Conservation (phyloP, 495 filamentous ascomycete species). For the Hypoxylon perforatum region DNA sequence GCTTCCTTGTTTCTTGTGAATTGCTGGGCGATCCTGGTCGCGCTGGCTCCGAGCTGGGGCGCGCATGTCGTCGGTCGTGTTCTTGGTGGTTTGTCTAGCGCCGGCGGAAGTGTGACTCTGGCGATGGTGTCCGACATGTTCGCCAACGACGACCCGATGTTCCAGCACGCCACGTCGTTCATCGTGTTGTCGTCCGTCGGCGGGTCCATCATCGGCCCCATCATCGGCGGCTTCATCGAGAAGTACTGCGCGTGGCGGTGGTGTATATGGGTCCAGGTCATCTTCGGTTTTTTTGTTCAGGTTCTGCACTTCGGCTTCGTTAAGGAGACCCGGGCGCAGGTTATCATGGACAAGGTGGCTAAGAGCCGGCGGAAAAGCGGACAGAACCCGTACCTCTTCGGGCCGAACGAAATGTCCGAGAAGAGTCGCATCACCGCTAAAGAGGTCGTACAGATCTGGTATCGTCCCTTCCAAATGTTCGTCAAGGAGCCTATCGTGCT, state of each 20-base stretch:
- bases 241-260: slow-evolving; percentile 41
- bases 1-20: slow-evolving; percentile 68
- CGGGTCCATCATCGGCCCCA: slow-evolving; percentile 58
- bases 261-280: slow-evolving; percentile 45
- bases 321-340: slow-evolving; percentile 54
- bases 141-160: slow-evolving; percentile 64
- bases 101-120: slow-evolving; percentile 71
- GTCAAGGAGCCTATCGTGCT: slow-evolving; percentile 71
- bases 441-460: slow-evolving; percentile 66
- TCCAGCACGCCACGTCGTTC: slow-evolving; percentile 68
- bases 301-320: slow-evolving; percentile 63
- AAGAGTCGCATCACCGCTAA: slow-evolving; percentile 55
- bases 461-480: slow-evolving; percentile 72
- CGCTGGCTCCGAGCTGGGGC: slow-evolving; percentile 64
- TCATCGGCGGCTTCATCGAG: slow-evolving; percentile 68
- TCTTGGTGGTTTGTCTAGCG: slow-evolving; percentile 68
- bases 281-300: slow-evolving; percentile 57
- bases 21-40: slow-evolving; percentile 66
- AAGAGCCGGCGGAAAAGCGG: slow-evolving; percentile 62
- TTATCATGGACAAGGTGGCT: slow-evolving; percentile 70
- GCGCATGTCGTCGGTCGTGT: slow-evolving; percentile 67
- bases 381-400: slow-evolving; percentile 61
- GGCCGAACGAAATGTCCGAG: slow-evolving; percentile 67
- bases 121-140: slow-evolving; percentile 73
- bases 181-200: slow-evolving; percentile 69